Evolutionary conservation across 176 grass and related monocot species (phyloP), one percentile per base, ranked within the genome.

Genomic region (Leersia perrieri): DNA sequence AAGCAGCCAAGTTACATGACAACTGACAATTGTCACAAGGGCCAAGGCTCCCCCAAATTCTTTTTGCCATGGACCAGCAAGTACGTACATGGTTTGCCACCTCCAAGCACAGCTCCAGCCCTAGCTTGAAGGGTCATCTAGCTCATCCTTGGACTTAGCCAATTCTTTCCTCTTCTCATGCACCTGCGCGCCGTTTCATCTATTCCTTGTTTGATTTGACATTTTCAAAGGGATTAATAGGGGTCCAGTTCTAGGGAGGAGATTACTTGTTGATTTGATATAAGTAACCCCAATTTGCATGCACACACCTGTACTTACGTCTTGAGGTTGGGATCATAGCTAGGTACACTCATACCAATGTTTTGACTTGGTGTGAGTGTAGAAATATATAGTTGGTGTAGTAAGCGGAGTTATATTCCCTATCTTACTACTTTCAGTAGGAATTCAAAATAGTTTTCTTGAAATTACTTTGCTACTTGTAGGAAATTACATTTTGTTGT

Each of bases 111-210:
- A 80, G 62, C 77, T 89, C 45, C 32, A 27, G 35, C 63, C 85
- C 79, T 90, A 91, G 85, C 78, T 91, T 89, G 77, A 85, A 90
- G 83, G 76, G 16, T 29, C 86, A 85, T 89, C 83, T 34, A 89
- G 30, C 83, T 68, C 33, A 86, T 78, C 67, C 79, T 86, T 82
- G 88, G 78, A 86, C 88, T 89, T 86, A 15, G 83, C 88, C 78
- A 85, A 49, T 86, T 89, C 66, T 67, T 66, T 66, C 73, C 78
- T 75, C 34, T 68, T 61, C 41, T 86, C 60, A 33, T 16, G 76
- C 65, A 65, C 35, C 66, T 78, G 49, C 49, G 49, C 20, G 72
- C 68, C 1, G 67, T 41, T 64, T 74, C 60, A 62, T 35, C 55
- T 3, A 65, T 77, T 35, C 7, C 49, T 53, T 60, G 30, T 76